Evolutionary conservation across 345 rosid genomes (phyloP).

Genomic region (Firmiana major): DNA sequence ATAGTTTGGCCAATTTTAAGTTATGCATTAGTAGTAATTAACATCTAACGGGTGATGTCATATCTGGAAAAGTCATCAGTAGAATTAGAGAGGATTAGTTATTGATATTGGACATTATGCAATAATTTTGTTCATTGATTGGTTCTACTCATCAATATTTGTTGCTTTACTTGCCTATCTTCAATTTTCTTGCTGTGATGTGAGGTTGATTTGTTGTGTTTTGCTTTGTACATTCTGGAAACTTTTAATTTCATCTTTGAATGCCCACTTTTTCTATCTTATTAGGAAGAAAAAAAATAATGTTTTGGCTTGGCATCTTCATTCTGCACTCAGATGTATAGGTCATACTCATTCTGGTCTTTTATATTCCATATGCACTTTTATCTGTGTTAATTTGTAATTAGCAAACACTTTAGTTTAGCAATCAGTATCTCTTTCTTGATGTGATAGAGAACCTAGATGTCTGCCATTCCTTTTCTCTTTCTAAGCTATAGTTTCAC

Average conservation of each 20-base stretch:
- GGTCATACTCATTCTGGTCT: background rate
- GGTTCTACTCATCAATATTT: background rate
- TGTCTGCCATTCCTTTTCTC: background rate
- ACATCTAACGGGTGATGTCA: background rate
- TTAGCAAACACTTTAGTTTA: background rate
- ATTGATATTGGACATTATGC: background rate
- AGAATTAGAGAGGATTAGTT: background rate
- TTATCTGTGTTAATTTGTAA: background rate
- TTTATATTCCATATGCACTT: background rate
- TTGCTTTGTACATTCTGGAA: background rate
- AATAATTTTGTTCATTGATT: background rate
- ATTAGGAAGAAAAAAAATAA: background rate
- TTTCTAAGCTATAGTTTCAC: slow-evolving; percentile 4
- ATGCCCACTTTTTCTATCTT: background rate
- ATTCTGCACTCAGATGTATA: background rate
- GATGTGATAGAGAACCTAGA: slow-evolving; percentile 10
- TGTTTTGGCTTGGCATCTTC: background rate
- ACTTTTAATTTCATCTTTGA: background rate
- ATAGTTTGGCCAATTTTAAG: background rate
- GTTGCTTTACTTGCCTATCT: background rate
- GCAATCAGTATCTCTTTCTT: background rate
- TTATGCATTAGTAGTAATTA: background rate
- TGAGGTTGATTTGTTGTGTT: background rate
- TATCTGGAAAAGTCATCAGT: background rate
- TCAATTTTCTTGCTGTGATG: background rate